Percentiles rank a stretch among this genome's conserved stretches.
Evolutionary conservation across 208 protist genomes (phyloP).

Genomic region (Leishmania tropica): DNA sequence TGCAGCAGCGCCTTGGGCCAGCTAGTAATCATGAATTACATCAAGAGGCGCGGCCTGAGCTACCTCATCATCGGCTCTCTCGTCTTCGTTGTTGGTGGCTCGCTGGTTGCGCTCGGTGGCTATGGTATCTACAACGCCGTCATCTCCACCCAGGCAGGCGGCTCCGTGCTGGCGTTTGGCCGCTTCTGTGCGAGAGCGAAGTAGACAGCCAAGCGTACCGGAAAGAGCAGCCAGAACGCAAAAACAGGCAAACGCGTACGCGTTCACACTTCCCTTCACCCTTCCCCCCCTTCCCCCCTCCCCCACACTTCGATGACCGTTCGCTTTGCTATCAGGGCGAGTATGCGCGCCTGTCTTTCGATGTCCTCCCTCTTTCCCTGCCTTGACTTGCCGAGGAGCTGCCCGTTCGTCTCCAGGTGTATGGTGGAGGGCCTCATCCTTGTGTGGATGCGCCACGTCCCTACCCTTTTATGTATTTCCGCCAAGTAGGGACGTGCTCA

Average conservation of each 20-base stretch:
- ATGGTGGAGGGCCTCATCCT: background rate
- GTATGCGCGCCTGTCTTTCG: background rate
- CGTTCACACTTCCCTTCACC: background rate
- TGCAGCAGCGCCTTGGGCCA: slow-evolving; percentile 63
- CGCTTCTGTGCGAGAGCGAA: slow-evolving; percentile 34
- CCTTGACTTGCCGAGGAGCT: background rate
- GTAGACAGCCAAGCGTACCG: background rate
- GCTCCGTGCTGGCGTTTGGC: slow-evolving; percentile 60
- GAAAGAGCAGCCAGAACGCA: background rate
- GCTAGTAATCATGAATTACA: slow-evolving; percentile 78
- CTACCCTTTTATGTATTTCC: background rate
- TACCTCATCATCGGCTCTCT: slow-evolving; percentile 75
- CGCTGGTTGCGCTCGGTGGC: slow-evolving; percentile 59
- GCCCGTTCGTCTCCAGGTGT: background rate
- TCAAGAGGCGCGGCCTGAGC: slow-evolving; percentile 54
- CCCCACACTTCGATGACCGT: background rate
- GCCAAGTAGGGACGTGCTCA: background rate
- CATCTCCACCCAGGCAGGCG: slow-evolving; percentile 27
- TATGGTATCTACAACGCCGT: slow-evolving; percentile 83
- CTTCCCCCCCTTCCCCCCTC: background rate
- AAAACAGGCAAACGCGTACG: background rate
- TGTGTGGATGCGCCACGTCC: background rate
- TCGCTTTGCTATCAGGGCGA: background rate
- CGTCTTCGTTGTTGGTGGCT: slow-evolving; percentile 66
- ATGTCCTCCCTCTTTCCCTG: background rate